These are phyloP conservation scores for Neurospora sp. DNA, from an alignment of 495 filamentous ascomycete genomes.

Conservation along the genomic window DNA sequence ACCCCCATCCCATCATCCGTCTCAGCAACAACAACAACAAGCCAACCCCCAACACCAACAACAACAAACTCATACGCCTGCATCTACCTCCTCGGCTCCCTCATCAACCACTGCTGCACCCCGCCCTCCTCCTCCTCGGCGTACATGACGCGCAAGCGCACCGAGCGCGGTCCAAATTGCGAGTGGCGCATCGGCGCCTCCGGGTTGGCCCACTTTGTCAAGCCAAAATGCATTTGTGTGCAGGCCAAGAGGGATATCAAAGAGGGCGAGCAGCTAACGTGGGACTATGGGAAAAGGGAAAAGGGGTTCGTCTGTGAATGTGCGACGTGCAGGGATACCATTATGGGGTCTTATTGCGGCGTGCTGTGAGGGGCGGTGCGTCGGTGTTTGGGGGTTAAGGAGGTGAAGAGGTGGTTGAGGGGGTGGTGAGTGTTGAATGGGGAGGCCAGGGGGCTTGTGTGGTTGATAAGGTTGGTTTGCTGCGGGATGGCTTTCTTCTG, in stretches of 20 bases:
- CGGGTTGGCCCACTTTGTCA: conserved; percentile 11
- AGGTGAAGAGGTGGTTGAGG: neutral
- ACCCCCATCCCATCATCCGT: neutral
- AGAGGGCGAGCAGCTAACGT: conserved; percentile 20
- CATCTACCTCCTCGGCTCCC: conserved; percentile 21
- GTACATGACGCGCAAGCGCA: neutral
- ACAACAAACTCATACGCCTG: conserved; percentile 5
- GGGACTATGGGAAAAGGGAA: conserved; percentile 15
- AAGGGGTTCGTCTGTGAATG: conserved; percentile 16
- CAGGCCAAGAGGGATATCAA: conserved; percentile 16
- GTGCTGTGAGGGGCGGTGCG: conserved; percentile 3
- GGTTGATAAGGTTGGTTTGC: neutral
- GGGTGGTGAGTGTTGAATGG: neutral
- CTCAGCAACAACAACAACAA: neutral
- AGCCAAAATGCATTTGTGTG: conserved; percentile 13
- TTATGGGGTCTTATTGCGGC: conserved; percentile 1
- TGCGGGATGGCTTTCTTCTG: neutral
- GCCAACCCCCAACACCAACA: neutral
- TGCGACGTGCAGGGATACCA: conserved; percentile 5
- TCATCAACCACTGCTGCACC: conserved; percentile 27
- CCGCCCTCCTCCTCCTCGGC: neutral
- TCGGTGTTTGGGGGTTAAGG: neutral
- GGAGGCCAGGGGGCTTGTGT: neutral
- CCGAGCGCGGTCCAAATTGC: conserved; percentile 16
- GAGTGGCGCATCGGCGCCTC: conserved; percentile 13